A percentile compares a stretch with the other conserved stretches of the same genome.
Conservation (phyloP, 2,329 filamentous ascomycete species). For the Fusarium brevicatenulatum region DNA sequence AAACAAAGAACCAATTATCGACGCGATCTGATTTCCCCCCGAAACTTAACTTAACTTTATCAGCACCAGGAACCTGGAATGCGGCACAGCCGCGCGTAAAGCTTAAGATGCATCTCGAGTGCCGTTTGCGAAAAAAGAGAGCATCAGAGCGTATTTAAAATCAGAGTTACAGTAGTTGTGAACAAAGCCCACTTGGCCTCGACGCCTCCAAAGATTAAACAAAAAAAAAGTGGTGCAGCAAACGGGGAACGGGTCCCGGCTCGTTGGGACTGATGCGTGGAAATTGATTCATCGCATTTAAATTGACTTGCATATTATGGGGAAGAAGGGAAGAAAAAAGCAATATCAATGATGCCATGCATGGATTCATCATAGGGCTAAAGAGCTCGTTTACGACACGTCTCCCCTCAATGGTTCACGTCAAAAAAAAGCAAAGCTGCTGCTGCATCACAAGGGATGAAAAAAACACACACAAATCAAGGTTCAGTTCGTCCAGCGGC, state of each 20-base stretch:
- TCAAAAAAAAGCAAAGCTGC: not conserved
- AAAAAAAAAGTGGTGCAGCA: slow-evolving; percentile 1
- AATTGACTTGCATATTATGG: not conserved
- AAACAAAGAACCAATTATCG: too few relatives aligned
- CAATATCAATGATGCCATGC: not conserved
- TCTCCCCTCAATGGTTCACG: not conserved
- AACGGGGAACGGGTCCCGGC: slow-evolving; percentile 11
- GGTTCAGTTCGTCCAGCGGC: not conserved
- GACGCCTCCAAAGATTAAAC: slow-evolving; percentile 13
- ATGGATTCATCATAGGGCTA: slow-evolving; percentile 6
- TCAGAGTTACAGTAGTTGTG: not conserved
- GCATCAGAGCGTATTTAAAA: not conserved
- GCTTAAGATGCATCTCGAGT: not conserved
- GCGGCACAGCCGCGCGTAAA: not conserved
- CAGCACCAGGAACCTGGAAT: slow-evolving; percentile 11
- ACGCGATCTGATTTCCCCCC: not conserved
- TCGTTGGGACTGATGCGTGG: slow-evolving; percentile 6
- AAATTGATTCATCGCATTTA: slow-evolving; percentile 16
- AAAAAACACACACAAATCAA: not conserved
- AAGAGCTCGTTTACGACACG: not conserved
- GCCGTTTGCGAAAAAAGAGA: slow-evolving; percentile 18
- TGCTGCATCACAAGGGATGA: slow-evolving; percentile 4
- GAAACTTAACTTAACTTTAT: not conserved
- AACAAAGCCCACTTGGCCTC: not conserved
- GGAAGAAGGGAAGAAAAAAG: not conserved